Evolutionary conservation across 257 asterid species (phyloP).

Genomic region (Leptodermis oblonga): DNA sequence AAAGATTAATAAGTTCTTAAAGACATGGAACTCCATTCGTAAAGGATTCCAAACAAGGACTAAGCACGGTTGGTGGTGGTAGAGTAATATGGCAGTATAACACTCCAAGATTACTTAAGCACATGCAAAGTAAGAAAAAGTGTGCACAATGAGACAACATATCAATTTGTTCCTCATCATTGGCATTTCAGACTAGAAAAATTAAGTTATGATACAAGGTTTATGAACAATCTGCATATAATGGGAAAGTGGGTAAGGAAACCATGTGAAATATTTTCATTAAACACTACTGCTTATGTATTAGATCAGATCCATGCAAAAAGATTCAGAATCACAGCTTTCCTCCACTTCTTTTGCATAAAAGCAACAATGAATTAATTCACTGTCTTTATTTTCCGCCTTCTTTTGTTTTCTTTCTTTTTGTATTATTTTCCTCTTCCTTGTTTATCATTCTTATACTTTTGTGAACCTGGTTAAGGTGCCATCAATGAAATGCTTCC

Average conservation of each 20-base stretch:
- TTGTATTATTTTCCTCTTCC: neutral
- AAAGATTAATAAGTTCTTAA: neutral
- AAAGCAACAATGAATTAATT: neutral
- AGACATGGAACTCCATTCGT: neutral
- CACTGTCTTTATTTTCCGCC: neutral
- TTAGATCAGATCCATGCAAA: neutral
- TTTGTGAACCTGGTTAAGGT: neutral
- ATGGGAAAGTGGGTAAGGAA: neutral
- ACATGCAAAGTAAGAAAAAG: neutral
- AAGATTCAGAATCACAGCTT: neutral
- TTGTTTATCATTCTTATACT: neutral
- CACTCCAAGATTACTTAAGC: neutral
- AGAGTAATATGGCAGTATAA: neutral
- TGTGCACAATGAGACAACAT: neutral
- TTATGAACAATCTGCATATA: neutral
- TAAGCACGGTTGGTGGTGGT: neutral
- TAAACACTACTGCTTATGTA: neutral
- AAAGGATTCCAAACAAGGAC: neutral
- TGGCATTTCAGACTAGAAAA: neutral
- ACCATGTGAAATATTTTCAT: neutral
- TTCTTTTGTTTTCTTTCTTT: neutral
- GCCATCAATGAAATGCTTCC: neutral
- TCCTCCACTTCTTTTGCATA: neutral
- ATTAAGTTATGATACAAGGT: neutral
- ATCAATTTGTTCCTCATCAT: neutral